Evolutionary conservation across 2,329 filamentous ascomycete species (phyloP).

Genomic region (Aspergillus ochraceus): DNA sequence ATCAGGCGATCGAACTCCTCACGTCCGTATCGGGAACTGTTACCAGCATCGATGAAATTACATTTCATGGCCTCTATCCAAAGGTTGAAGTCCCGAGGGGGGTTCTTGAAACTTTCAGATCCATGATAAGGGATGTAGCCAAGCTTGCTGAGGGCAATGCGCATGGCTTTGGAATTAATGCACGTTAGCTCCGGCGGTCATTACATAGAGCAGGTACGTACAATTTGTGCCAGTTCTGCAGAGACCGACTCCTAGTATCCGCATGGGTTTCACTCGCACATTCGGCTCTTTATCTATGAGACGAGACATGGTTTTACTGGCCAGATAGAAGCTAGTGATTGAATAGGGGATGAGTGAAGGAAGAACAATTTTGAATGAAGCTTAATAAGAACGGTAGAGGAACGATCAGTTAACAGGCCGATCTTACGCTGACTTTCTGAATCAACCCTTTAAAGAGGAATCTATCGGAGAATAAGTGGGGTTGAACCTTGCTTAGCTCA

Average conservation of each 20-base stretch:
- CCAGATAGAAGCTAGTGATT: too few relatives aligned
- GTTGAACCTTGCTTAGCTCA: too few relatives aligned
- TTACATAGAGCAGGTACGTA: not conserved
- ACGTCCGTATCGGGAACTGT: not conserved
- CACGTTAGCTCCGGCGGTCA: not conserved
- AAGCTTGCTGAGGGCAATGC: slow-evolving; percentile 3
- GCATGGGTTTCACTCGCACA: not conserved
- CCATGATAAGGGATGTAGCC: slow-evolving; percentile 9
- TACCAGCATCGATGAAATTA: not conserved
- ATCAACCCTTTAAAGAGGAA: too few relatives aligned
- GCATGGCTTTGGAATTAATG: not conserved
- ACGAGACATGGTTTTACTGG: not conserved
- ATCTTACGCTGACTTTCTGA: too few relatives aligned
- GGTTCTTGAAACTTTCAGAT: slow-evolving; percentile 9
- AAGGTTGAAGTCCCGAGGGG: slow-evolving; percentile 9
- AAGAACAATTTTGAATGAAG: too few relatives aligned
- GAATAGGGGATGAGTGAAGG: too few relatives aligned
- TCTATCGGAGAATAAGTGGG: too few relatives aligned
- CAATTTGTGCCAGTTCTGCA: not conserved
- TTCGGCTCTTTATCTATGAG: not conserved
- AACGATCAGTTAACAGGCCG: too few relatives aligned
- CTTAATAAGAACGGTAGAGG: too few relatives aligned
- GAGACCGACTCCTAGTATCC: not conserved
- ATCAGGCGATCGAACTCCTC: not conserved
- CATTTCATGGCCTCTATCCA: slow-evolving; percentile 1